Percentiles rank a stretch among this genome's conserved stretches.
Evolutionary conservation across 2,329 filamentous ascomycete species (phyloP).

Genomic region (Myrmaecium sp.): DNA sequence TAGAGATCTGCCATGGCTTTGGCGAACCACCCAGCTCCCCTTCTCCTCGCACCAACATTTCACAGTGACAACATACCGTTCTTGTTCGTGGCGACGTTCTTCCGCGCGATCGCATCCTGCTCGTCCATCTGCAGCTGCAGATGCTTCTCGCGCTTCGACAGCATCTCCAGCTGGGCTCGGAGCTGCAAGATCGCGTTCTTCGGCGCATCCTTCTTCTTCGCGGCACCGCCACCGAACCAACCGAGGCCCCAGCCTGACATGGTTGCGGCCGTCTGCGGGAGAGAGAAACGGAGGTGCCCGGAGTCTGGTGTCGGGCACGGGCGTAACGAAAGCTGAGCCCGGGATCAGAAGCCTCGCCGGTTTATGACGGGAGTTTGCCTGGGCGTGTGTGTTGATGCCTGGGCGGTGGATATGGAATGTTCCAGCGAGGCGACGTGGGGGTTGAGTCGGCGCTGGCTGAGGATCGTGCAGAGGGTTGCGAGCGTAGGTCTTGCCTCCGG

Average conservation of each 20-base stretch:
- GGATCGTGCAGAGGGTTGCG: no score
- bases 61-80: constrained; percentile 46
- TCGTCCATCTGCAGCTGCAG: constrained; percentile 84
- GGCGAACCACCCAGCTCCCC: neutral
- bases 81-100: constrained; percentile 80
- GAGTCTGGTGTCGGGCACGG: no score
- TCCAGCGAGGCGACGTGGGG: no score
- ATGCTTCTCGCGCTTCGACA: constrained; percentile 90
- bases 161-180: constrained; percentile 84
- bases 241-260: constrained; percentile 34
- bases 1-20: neutral
- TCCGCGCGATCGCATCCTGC: constrained; percentile 74
- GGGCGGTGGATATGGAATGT: no score
- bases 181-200: constrained; percentile 92
- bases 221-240: constrained; percentile 74
- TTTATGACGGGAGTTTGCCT: no score
- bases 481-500: no score
- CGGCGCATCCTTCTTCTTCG: constrained; percentile 81
- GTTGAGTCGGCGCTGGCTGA: no score
- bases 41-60: neutral
- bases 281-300: no score
- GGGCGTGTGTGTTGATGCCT: no score
- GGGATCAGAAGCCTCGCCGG: neutral
- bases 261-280: constrained; percentile 3
- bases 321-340: neutral